Base-by-base conservation (phyloP, 768 basidiomycete genomes). In the Myochromella boudieri region DNA sequence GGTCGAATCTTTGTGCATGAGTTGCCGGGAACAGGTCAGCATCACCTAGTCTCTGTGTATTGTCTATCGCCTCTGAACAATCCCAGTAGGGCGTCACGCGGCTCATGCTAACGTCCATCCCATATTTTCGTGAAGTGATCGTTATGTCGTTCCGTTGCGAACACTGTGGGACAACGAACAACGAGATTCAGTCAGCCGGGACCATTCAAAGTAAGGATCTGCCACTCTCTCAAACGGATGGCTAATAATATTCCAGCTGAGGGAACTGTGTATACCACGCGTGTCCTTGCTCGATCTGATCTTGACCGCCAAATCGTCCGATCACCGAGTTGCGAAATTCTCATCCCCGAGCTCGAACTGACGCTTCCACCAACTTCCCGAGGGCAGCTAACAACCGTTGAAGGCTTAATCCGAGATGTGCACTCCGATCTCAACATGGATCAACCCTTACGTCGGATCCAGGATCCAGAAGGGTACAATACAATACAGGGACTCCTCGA, bases 71-170 rank as follows among this genome's bases (percentile, higher is more conserved):
- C 42, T 52, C 58, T 63, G 50, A 60, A 56, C 33, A 43, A 42
- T 49, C 45, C 40, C 51, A 65, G 56, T 75, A 97, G 93, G 95
- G 95, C 25, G 70, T 74, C 10, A 99, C 97, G 1, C 74, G 93
- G 33, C 68, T 99, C 57, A 80, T 99, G 57, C 72, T 99, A 39
- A 97, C 95, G 0, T 83, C 85, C 2, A 99, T 99, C 39, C 97
- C 97, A 0, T 98, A 84, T 73, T 98, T 98, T 74, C 76, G 82
- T 36, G 91, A 99, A 64, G 85, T 98, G 42, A 89, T 99, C 53
- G 82, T 98, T 50, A 93, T 95, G 84, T 95, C 92, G 29, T 99
- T 99, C 72, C 80, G 87, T 46, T 99, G 97, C 63, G 91, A 95
- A 47, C 85, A 93, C 59, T 99, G 97, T 58, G 94, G 93, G 7